Evolutionary conservation across 2,329 filamentous ascomycete genomes (phyloP).

Genomic region (Arthrobotrys pseudoclavata): DNA sequence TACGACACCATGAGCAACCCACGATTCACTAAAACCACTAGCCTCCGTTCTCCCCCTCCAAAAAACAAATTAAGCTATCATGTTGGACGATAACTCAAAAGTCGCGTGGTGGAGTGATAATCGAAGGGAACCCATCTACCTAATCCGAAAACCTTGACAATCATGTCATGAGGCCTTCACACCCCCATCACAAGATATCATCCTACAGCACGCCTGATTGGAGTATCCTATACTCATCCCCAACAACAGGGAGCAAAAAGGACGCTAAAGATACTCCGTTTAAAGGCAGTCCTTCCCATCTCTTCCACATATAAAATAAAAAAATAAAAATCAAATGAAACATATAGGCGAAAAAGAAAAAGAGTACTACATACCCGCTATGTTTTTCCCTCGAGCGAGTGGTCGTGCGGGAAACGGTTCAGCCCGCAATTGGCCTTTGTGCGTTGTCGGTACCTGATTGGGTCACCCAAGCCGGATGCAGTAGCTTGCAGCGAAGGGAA

Average conservation of each 20-base stretch:
- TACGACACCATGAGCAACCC: constrained; percentile 42
- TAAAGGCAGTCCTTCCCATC: constrained; percentile 24
- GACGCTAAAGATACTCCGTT: constrained; percentile 17
- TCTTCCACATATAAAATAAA: constrained; percentile 22
- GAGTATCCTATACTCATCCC: constrained; percentile 44
- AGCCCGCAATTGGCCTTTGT: constrained; percentile 60
- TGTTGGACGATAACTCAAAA: constrained; percentile 47
- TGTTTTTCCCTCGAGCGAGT: constrained; percentile 34
- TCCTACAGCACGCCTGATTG: constrained; percentile 39
- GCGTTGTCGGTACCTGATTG: constrained; percentile 61
- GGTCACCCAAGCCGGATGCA: constrained; percentile 60
- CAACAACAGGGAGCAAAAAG: constrained; percentile 15
- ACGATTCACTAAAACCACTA: constrained; percentile 18
- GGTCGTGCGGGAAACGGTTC: constrained; percentile 60
- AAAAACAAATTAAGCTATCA: constrained; percentile 48
- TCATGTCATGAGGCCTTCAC: constrained; percentile 49
- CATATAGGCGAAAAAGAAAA: constrained; percentile 34
- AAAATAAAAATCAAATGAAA: constrained; percentile 5
- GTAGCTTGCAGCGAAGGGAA: constrained; percentile 55
- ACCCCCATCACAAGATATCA: constrained; percentile 19
- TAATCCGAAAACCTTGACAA: constrained; percentile 39
- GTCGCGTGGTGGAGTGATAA: constrained; percentile 11
- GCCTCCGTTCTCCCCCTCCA: constrained; percentile 6
- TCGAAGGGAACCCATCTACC: constrained; percentile 27
- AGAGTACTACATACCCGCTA: constrained; percentile 53